phyloP scores from a whole-genome alignment of 2,329 filamentous ascomycete genomes.

The Plectosphaerella cucumerina region DNA sequence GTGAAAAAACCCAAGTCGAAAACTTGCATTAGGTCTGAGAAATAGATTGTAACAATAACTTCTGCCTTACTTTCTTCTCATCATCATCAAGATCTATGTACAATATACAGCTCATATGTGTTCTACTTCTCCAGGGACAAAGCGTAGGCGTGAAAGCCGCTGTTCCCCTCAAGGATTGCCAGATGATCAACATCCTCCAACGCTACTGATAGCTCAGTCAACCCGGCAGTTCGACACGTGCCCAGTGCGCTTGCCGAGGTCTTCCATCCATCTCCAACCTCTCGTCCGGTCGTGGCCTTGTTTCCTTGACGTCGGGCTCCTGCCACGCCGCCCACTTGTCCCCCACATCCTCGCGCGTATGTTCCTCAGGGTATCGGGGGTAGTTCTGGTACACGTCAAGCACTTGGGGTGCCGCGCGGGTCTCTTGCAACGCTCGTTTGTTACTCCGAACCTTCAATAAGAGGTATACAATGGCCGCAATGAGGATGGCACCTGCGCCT shows the following conservation, averaged over 20 bases:
- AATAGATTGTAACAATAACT: too few relatives aligned
- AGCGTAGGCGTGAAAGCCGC: too few relatives aligned
- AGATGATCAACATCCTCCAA: too few relatives aligned
- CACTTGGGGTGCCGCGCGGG: background rate
- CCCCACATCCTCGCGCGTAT: background rate
- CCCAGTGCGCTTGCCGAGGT: background rate
- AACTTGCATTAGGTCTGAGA: too few relatives aligned
- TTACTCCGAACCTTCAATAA: background rate
- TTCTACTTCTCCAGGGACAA: too few relatives aligned
- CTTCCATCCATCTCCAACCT: background rate
- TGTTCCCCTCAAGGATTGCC: too few relatives aligned
- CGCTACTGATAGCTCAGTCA: too few relatives aligned
- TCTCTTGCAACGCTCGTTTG: background rate
- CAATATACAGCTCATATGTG: too few relatives aligned
- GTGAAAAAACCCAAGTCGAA: too few relatives aligned
- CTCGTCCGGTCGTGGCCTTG: too few relatives aligned
- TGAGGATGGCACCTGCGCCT: background rate
- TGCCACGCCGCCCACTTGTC: background rate
- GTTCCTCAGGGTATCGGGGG: background rate
- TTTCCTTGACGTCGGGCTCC: background rate
- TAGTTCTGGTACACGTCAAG: background rate
- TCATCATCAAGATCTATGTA: too few relatives aligned
- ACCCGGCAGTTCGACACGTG: background rate
- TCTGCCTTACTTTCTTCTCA: too few relatives aligned
- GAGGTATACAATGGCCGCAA: background rate